Evolutionary conservation across 345 rosid genomes (phyloP).

Genomic region (Streptanthus diversifolius): DNA sequence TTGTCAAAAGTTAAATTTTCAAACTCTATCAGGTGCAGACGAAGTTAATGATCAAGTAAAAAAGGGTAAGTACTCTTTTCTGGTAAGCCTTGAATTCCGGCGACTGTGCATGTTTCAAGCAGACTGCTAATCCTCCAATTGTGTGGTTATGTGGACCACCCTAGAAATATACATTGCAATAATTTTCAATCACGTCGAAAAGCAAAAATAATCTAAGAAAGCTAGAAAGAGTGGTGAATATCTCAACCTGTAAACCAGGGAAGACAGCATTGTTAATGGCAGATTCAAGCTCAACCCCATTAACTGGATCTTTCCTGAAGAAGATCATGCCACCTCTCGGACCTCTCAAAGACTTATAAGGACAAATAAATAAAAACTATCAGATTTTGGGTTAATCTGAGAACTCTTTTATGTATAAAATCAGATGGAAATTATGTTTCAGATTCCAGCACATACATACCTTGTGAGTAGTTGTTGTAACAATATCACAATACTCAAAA

Average conservation of each 20-base stretch:
- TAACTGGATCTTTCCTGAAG: conserved; percentile 70
- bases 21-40: background rate
- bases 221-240: background rate
- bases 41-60: background rate
- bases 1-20: background rate
- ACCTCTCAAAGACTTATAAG: conserved; percentile 80
- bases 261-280: conserved; percentile 94
- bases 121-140: conserved; percentile 85
- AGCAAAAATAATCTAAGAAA: background rate
- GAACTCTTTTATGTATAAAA: background rate
- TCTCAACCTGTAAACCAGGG: conserved; percentile 81
- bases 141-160: conserved; percentile 99
- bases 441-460: conserved; percentile 32
- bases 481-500: conserved; percentile 84
- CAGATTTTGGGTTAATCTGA: background rate
- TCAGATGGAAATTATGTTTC: background rate
- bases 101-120: conserved; percentile 79
- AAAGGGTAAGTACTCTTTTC: conserved; percentile 48
- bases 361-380: background rate
- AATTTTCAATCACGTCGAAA: background rate
- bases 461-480: conserved; percentile 94
- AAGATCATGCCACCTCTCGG: conserved; percentile 99
- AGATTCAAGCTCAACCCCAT: conserved; percentile 77
- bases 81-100: conserved; percentile 71
- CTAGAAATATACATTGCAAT: conserved; percentile 35